phyloP scores from a whole-genome alignment of 805 yeast genomes.

The Metschnikowia lunata region DNA sequence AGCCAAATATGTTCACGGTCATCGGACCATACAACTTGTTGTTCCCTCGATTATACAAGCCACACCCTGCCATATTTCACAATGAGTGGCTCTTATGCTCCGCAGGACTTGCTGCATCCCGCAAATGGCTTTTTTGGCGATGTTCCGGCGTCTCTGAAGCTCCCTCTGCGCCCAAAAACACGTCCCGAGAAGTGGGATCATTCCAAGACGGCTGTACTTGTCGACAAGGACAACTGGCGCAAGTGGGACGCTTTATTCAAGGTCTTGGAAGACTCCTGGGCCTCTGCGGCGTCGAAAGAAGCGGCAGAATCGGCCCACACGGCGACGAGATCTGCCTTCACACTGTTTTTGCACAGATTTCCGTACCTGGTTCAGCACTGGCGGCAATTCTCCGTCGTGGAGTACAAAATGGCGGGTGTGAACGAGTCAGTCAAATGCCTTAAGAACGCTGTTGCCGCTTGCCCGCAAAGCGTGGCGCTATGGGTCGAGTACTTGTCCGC shows the following conservation, averaged over 20 bases:
- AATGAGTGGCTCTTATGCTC: background rate
- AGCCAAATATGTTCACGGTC: no score
- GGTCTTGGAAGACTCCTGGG: conserved; percentile 21
- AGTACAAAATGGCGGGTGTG: conserved; percentile 53
- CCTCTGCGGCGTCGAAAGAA: conserved; percentile 6
- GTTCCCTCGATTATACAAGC: no score
- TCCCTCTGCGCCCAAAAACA: conserved; percentile 8
- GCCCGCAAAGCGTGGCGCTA: conserved; percentile 58
- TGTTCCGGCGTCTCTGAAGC: background rate
- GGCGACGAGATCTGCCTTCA: conserved; percentile 6
- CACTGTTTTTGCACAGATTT: conserved; percentile 41
- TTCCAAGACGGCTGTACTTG: conserved; percentile 9
- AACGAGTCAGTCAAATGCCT: conserved; percentile 45
- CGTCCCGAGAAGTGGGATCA: conserved; percentile 14
- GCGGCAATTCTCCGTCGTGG: conserved; percentile 56
- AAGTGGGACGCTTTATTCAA: conserved; percentile 40
- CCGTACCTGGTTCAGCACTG: conserved; percentile 62
- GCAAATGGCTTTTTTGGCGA: background rate
- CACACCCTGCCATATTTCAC: background rate
- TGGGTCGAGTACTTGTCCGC: conserved; percentile 67
- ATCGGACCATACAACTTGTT: no score
- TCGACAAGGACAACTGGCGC: conserved; percentile 28
- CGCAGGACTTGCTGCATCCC: background rate
- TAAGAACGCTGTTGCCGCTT: conserved; percentile 34
- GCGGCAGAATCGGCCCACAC: background rate